Evolutionary conservation across 1,139 yeast genomes (phyloP).

Genomic region (Yamadazyma conglobata): DNA sequence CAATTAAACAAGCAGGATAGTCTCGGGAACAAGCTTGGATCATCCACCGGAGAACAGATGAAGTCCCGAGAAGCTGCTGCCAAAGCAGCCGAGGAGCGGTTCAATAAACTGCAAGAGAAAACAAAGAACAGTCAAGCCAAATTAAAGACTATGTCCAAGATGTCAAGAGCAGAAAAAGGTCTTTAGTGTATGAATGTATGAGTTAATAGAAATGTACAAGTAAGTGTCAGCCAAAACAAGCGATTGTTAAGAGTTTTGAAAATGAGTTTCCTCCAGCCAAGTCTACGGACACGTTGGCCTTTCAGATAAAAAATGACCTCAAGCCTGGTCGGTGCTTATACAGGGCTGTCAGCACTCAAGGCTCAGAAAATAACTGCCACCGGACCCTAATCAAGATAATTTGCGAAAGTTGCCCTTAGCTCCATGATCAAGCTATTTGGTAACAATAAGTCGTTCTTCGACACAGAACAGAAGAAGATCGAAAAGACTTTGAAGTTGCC

Average conservation of each 20-base stretch:
- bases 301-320: too few relatives aligned
- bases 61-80: conserved; percentile 30
- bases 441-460: conserved; percentile 23
- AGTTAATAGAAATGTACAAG: too few relatives aligned
- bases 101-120: conserved; percentile 24
- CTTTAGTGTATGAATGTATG: too few relatives aligned
- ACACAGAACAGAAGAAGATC: conserved; percentile 27
- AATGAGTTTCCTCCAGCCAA: too few relatives aligned
- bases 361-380: too few relatives aligned
- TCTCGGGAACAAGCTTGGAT: conserved; percentile 4
- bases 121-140: conserved; percentile 24
- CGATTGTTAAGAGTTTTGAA: too few relatives aligned
- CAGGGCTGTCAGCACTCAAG: too few relatives aligned
- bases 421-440: conserved; percentile 9
- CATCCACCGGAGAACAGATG: conserved; percentile 1
- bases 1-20: background rate
- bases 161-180: conserved; percentile 34
- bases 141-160: conserved; percentile 27
- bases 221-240: too few relatives aligned
- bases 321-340: too few relatives aligned
- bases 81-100: conserved; percentile 35
- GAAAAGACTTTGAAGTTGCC: conserved; percentile 25
- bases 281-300: too few relatives aligned
- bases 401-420: too few relatives aligned
- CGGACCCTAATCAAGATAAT: too few relatives aligned